These are phyloP conservation scores for Phytopythium litorale DNA, from an alignment of 352 stramenopile species.

Conservation along the genomic window DNA sequence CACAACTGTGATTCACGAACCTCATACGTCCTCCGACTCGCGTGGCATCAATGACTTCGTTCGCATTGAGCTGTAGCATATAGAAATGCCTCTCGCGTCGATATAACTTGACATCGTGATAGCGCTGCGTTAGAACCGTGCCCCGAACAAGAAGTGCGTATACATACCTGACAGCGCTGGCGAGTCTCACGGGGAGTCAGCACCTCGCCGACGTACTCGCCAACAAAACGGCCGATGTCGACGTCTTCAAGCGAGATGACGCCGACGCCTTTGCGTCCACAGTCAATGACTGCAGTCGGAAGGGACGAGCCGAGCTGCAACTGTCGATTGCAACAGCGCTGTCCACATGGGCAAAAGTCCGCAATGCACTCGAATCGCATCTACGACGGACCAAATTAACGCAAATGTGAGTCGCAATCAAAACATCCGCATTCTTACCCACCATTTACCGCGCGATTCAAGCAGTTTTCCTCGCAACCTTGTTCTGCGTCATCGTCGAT, in stretches of 20 bases:
- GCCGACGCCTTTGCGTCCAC: neutral
- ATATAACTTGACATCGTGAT: neutral
- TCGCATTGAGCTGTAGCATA: neutral
- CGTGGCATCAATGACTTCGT: neutral
- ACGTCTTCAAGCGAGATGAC: neutral
- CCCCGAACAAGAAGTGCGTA: neutral
- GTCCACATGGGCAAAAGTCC: neutral
- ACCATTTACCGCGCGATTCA: too few species aligned
- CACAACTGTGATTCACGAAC: neutral
- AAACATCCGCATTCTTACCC: too few species aligned
- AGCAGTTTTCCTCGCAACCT: too few species aligned
- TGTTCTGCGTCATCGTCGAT: too few species aligned
- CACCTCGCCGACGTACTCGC: neutral
- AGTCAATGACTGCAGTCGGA: neutral
- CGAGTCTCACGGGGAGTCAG: neutral
- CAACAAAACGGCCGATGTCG: neutral
- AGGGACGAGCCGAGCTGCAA: neutral
- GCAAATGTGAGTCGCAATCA: too few species aligned
- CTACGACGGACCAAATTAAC: too few species aligned
- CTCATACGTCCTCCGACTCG: neutral
- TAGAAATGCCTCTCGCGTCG: neutral
- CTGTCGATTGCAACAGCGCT: neutral
- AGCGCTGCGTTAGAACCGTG: neutral
- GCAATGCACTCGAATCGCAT: neutral
- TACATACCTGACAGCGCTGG: neutral